phyloP scores from a whole-genome alignment of 1,284 basidiomycete species.

The Trichosporon sp. region DNA sequence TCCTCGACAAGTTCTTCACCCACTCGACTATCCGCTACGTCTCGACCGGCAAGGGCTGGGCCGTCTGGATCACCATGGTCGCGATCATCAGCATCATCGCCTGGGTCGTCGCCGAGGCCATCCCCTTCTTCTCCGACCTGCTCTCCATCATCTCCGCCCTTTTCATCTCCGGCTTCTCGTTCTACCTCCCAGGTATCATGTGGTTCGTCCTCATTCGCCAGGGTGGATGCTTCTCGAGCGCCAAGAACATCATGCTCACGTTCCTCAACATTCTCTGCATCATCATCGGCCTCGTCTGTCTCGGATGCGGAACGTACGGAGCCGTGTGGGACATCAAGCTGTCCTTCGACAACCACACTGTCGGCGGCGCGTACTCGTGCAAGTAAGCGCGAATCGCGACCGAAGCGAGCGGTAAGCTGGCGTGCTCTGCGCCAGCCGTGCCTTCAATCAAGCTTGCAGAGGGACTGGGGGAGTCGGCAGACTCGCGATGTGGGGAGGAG shows the following conservation, averaged over 20 bases:
- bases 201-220: conserved; percentile 15
- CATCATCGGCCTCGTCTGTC: conserved; percentile 12
- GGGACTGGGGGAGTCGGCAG: not conserved
- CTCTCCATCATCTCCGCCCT: conserved; percentile 31
- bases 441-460: not conserved
- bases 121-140: conserved; percentile 38
- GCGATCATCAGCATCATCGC: conserved; percentile 6
- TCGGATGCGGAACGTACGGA: conserved; percentile 11
- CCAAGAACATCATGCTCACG: conserved; percentile 12
- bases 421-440: not conserved
- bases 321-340: conserved; percentile 9
- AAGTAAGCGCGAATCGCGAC: not conserved
- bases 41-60: conserved; percentile 32
- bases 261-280: conserved; percentile 11
- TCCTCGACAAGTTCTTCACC: conserved; percentile 11
- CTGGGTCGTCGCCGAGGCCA: conserved; percentile 21
- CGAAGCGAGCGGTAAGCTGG: not conserved
- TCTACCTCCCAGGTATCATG: conserved; percentile 18
- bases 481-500: not conserved
- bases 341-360: conserved; percentile 5
- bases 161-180: conserved; percentile 16
- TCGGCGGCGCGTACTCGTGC: conserved; percentile 14
- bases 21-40: conserved; percentile 30
- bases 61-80: conserved; percentile 51
- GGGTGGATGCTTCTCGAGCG: conserved; percentile 12